These are phyloP conservation scores for Hanseniaspora osmophila DNA, from an alignment of 805 yeast genomes.

Conservation along the genomic window DNA sequence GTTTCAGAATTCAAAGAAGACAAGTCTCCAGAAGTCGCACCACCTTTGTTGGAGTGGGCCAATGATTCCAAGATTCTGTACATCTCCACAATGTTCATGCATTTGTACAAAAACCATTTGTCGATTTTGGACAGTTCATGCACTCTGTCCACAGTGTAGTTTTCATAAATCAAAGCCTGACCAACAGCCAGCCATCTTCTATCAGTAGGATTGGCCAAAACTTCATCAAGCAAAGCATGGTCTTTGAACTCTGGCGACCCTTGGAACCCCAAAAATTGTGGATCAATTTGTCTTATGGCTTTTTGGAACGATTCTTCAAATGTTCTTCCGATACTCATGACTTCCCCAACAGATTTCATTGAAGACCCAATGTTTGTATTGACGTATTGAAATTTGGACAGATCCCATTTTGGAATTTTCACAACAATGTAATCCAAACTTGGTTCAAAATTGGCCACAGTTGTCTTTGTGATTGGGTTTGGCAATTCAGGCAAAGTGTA, in stretches of 20 bases:
- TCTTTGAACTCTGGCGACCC: slow-evolving; percentile 62
- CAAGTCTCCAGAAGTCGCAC: slow-evolving; percentile 22
- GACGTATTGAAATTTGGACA: slow-evolving; percentile 88
- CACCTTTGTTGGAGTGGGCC: slow-evolving; percentile 17
- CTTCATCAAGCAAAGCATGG: slow-evolving; percentile 46
- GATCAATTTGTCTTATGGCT: slow-evolving; percentile 84
- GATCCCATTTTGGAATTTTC: slow-evolving; percentile 98
- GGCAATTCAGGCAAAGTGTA: slow-evolving; percentile 82
- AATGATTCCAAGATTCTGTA: slow-evolving; percentile 63
- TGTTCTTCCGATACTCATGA: slow-evolving; percentile 93
- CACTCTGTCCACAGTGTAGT: slow-evolving; percentile 80
- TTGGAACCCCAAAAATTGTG: slow-evolving; percentile 81
- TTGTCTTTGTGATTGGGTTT: slow-evolving; percentile 84
- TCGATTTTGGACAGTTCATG: slow-evolving; percentile 89
- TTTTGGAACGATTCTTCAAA: slow-evolving; percentile 96
- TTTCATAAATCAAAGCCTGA: slow-evolving; percentile 85
- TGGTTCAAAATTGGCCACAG: slow-evolving; percentile 96
- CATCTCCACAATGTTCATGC: slow-evolving; percentile 84
- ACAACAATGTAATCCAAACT: slow-evolving; percentile 92
- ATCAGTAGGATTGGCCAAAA: slow-evolving; percentile 77
- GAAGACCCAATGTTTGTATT: slow-evolving; percentile 77
- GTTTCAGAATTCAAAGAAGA: slow-evolving; percentile 51
- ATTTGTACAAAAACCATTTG: slow-evolving; percentile 87
- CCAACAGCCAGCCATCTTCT: slow-evolving; percentile 97
- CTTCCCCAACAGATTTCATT: slow-evolving; percentile 98